Evolutionary conservation across 345 rosid genomes (phyloP), one percentile per base, ranked within the genome.

Genomic region (Salix caprea): DNA sequence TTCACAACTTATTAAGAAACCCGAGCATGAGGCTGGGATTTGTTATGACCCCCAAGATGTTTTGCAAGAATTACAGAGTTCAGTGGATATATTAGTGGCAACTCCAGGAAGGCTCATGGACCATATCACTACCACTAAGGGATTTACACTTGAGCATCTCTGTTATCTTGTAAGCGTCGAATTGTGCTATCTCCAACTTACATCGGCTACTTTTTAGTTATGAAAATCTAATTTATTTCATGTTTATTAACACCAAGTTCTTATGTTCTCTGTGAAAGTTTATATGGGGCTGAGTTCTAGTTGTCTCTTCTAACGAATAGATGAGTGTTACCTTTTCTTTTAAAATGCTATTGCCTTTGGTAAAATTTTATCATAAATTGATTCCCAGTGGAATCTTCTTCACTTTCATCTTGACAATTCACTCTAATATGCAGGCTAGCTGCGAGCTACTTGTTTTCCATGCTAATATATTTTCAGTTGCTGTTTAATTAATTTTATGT

Each of bases 31-130:
- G 84, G 94, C 92, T 7, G 96, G 97, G 71, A 91, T 90, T 70
- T 96, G 97, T 80, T 93, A 85, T 85, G 96, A 93, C 75, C 94
- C 90, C 0, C 92, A 89, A 34, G 89, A 88, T 85, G 18, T 84
- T 58, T 80, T 85, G 2, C 86, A 70, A 5, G 86, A 77, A 80
- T 79, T 91, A 66, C 89, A 90, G 74, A 89, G 91, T 87, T 83
- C 91, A 11, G 98, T 93, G 58, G 99, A 96, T 81, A 91, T 96
- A 87, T 82, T 93, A 84, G 92, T 96, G 74, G 97, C 99, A 67
- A 96, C 98, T 69, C 99, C 98, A 6, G 99, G 99, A 80, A 91
- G 99, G 85, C 91, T 96, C n/a, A 88, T 93, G 97, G 99, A 96
- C 61, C 98, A 96, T 83, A 93, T 93, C 56, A 91, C 87, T 82